These are phyloP conservation scores for Phaffomyces antillensis DNA, from an alignment of 805 yeast genomes.

Conservation along the genomic window DNA sequence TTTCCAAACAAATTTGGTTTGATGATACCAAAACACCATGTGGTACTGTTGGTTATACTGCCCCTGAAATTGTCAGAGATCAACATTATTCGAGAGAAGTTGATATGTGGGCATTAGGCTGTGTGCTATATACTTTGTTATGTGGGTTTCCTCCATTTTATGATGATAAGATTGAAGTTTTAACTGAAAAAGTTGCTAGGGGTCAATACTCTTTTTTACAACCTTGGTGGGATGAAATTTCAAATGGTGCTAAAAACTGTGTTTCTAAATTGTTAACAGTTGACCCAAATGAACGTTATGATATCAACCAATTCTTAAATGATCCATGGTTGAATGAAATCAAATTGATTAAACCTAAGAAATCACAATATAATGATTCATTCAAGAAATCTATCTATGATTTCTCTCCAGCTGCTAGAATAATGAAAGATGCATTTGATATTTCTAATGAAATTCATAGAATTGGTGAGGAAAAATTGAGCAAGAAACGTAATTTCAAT, in stretches of 20 bases:
- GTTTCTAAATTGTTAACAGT: constrained; percentile 61
- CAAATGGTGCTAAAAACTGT: constrained; percentile 61
- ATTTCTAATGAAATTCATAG: constrained; percentile 82
- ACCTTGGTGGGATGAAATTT: constrained; percentile 89
- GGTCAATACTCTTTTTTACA: constrained; percentile 69
- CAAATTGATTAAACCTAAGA: constrained; percentile 19
- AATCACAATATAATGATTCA: constrained; percentile 10
- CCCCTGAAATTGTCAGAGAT: constrained; percentile 61
- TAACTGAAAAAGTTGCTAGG: constrained; percentile 60
- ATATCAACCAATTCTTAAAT: constrained; percentile 55
- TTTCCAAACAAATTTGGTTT: constrained; percentile 50
- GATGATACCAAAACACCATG: constrained; percentile 61
- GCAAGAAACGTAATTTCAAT: constrained; percentile 9
- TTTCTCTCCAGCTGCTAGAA: constrained; percentile 70
- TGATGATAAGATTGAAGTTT: constrained; percentile 56
- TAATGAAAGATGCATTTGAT: constrained; percentile 81
- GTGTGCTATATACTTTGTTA: constrained; percentile 59
- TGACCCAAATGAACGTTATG: constrained; percentile 60
- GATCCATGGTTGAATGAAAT: constrained; percentile 59
- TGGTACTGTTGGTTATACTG: constrained; percentile 72
- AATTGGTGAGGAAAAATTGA: constrained; percentile 21
- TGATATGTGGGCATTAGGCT: constrained; percentile 70
- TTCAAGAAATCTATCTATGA: constrained; percentile 21
- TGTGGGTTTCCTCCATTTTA: constrained; percentile 75
- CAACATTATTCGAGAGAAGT: constrained; percentile 58